Percentiles rank a stretch among this genome's conserved stretches.
Evolutionary conservation across 2,329 filamentous ascomycete species (phyloP).

Genomic region (Cladosporium sp.): DNA sequence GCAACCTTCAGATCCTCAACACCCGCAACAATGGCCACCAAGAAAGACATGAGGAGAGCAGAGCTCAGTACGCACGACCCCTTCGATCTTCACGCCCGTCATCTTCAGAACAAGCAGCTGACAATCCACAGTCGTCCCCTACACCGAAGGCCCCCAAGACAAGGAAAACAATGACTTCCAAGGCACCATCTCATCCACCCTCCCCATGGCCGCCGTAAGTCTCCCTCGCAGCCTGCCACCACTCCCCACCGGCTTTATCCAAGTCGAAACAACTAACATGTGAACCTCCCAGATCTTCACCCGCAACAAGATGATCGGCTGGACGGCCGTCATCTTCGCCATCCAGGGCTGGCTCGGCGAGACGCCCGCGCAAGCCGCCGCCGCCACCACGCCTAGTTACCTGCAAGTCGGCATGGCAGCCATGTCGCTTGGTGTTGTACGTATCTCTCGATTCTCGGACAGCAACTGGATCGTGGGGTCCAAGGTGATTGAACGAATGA

Average conservation of each 20-base stretch:
- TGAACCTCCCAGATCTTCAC: conserved; percentile 23
- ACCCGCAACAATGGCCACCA: conserved; percentile 58
- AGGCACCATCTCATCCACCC: conserved; percentile 69
- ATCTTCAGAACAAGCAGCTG: neutral
- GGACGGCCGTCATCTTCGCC: conserved; percentile 72
- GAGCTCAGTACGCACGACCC: conserved; percentile 63
- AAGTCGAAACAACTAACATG: conserved; percentile 9
- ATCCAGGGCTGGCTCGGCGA: conserved; percentile 77
- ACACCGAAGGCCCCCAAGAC: conserved; percentile 71
- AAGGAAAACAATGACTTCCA: conserved; percentile 67
- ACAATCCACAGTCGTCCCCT: conserved; percentile 73
- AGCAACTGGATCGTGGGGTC: neutral
- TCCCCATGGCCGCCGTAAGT: conserved; percentile 86
- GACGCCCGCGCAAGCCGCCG: conserved; percentile 66
- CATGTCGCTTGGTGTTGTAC: conserved; percentile 49
- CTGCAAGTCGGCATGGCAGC: conserved; percentile 76
- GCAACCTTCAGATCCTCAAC: neutral
- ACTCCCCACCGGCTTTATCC: neutral
- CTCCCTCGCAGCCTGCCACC: neutral
- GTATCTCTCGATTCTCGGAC: conserved; percentile 23
- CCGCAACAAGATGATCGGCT: conserved; percentile 60
- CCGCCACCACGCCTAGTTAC: conserved; percentile 66
- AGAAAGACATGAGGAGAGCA: conserved; percentile 73
- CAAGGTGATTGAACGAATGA: neutral
- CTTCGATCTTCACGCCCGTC: neutral